phyloP scores from a whole-genome alignment of 2,329 filamentous ascomycete genomes.

The Epicoccum sorghinum region DNA sequence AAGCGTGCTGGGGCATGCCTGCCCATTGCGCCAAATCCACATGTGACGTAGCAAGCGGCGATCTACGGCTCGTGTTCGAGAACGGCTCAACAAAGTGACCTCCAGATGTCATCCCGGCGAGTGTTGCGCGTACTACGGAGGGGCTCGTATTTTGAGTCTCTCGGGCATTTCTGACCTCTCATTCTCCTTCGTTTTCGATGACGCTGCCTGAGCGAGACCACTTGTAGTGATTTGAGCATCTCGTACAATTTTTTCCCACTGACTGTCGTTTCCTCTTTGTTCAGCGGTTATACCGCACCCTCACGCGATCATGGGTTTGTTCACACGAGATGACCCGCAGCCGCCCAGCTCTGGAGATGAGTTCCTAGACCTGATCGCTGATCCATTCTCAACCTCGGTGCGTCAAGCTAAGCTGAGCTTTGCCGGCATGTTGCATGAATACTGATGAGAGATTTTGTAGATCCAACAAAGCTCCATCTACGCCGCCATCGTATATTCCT shows the following conservation, averaged over 20 bases:
- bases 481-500: conserved; percentile 79
- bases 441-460: conserved; percentile 43
- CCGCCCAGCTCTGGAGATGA: conserved; percentile 33
- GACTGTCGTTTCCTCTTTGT: conserved; percentile 7
- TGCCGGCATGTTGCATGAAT: background rate
- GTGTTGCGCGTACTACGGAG: conserved; percentile 15
- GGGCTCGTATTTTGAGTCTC: conserved; percentile 6
- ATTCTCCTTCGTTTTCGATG: background rate
- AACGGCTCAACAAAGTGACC: conserved; percentile 19
- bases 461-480: conserved; percentile 70
- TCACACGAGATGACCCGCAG: conserved; percentile 17
- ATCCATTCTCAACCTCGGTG: conserved; percentile 48
- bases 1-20: conserved; percentile 1
- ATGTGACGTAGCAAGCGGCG: conserved; percentile 21
- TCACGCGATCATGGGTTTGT: conserved; percentile 21
- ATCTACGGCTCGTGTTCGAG: conserved; percentile 17
- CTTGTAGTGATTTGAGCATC: conserved; percentile 1
- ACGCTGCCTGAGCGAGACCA: background rate
- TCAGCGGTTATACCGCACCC: conserved; percentile 11
- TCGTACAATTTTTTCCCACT: background rate
- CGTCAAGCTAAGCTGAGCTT: background rate
- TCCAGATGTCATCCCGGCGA: conserved; percentile 15
- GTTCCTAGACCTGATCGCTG: conserved; percentile 50
- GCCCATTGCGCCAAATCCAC: conserved; percentile 6
- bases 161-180: conserved; percentile 1